These are phyloP conservation scores for Yarrowia keelungensis DNA, from an alignment of 805 yeast genomes.

Conservation along the genomic window DNA sequence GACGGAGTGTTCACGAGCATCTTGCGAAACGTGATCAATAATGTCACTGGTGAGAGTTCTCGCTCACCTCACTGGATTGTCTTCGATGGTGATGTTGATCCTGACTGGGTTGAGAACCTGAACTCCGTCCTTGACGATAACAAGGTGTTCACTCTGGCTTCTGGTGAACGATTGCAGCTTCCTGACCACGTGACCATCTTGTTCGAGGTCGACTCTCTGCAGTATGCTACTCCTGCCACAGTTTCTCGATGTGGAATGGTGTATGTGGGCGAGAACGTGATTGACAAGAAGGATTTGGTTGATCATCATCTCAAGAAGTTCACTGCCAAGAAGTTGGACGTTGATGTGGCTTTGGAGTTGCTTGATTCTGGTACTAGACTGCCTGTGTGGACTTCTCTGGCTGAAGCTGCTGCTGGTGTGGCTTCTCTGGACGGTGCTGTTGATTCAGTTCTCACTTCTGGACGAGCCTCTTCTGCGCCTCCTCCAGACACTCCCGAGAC, in stretches of 20 bases:
- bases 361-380: slow-evolving; percentile 14
- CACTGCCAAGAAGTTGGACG: slow-evolving; percentile 3
- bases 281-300: slow-evolving; percentile 44
- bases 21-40: slow-evolving; percentile 62
- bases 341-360: slow-evolving; percentile 4
- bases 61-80: slow-evolving; percentile 71
- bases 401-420: slow-evolving; percentile 9
- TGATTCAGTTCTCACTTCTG: background rate
- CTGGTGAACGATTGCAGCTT: slow-evolving; percentile 80
- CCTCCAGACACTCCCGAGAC: slow-evolving; percentile 5
- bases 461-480: background rate
- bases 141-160: slow-evolving; percentile 78
- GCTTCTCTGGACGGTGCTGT: slow-evolving; percentile 3
- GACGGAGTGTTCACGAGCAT: slow-evolving; percentile 83
- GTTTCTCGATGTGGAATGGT: slow-evolving; percentile 91
- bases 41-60: slow-evolving; percentile 63
- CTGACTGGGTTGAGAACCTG: slow-evolving; percentile 89
- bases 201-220: slow-evolving; percentile 76
- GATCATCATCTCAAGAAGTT: slow-evolving; percentile 43
- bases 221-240: slow-evolving; percentile 86
- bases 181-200: slow-evolving; percentile 69
- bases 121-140: slow-evolving; percentile 94
- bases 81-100: slow-evolving; percentile 93
- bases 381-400: slow-evolving; percentile 5
- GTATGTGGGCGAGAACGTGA: slow-evolving; percentile 61